Conservation (phyloP, 2,329 filamentous ascomycete genomes). For the Camillea tinctor region DNA sequence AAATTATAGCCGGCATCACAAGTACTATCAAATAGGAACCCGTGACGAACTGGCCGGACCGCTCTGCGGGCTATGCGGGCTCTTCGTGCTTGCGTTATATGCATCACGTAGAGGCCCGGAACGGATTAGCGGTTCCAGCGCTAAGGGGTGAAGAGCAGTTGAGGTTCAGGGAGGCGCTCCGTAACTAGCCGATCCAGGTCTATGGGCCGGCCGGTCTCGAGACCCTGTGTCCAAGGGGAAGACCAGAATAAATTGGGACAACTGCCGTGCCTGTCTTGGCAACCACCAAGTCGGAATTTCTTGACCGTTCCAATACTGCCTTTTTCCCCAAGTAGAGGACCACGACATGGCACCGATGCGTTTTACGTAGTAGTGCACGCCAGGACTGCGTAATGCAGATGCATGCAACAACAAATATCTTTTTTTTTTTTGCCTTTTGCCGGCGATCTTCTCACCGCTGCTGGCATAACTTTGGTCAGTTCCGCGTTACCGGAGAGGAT, state of each 20-base stretch:
- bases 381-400: background rate
- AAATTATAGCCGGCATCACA: background rate
- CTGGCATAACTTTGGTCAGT: background rate
- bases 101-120: background rate
- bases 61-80: background rate
- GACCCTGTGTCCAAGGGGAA: background rate
- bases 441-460: background rate
- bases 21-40: background rate
- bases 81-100: background rate
- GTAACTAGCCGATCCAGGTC: background rate
- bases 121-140: background rate
- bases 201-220: background rate
- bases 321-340: background rate
- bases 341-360: background rate
- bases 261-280: background rate
- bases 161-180: background rate
- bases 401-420: background rate
- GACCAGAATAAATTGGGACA: background rate
- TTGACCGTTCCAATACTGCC: background rate
- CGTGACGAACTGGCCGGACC: background rate
- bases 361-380: background rate
- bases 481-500: background rate
- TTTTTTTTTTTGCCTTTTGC: background rate
- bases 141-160: background rate
- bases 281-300: background rate